Base-by-base conservation (phyloP, 345 rosid genomes). In the Barbarea vulgaris region DNA sequence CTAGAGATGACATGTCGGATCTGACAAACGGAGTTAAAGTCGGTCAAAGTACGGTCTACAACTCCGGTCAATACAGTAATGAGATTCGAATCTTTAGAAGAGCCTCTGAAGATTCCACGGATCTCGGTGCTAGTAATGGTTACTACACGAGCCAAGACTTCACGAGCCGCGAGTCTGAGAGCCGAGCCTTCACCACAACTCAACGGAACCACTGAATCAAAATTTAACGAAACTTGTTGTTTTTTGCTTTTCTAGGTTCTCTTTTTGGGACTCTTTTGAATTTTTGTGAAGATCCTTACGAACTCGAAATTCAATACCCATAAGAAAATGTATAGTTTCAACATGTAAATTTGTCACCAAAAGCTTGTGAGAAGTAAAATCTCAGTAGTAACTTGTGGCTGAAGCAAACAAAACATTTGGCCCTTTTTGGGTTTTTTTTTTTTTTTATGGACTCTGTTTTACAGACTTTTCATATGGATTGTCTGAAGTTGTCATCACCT, bases 21-120 rank as follows among this genome's bases (percentile, higher is more conserved):
- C 86, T 96, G 30, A 81, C 87, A 11, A 96, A 96, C 22, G 99
- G 97, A 36, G 86, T 87, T 70, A 91, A 87, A 83, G 85, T 80
- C 36, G 96, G 99, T 57, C 93, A 93, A 75, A 93, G 98, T 87
- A 87, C 88, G 14, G 80, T 70, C 22, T 96, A 91, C 18, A 84
- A 93, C 76, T 93, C 97, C 3, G 91, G 82, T 27, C 96, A 93
- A 75, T 95, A 93, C 85, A 87, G 75, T 69, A 75, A 88, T 82
- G 99, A 90, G 39, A 95, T 95, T 44, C 65, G 54, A 46, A 84
- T 64, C 53, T 95, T 90, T 79, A 83, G 97, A 80, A 82, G 83
- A 78, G 77, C 79, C 7, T 78, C 81, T 65, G 77, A 64, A 0
- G 77, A 78, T 51, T 72, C 72, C 37, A 59, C 74, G 11, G 81